Evolutionary conservation across 2,329 filamentous ascomycete species (phyloP).

Genomic region (Phoma herbarum): DNA sequence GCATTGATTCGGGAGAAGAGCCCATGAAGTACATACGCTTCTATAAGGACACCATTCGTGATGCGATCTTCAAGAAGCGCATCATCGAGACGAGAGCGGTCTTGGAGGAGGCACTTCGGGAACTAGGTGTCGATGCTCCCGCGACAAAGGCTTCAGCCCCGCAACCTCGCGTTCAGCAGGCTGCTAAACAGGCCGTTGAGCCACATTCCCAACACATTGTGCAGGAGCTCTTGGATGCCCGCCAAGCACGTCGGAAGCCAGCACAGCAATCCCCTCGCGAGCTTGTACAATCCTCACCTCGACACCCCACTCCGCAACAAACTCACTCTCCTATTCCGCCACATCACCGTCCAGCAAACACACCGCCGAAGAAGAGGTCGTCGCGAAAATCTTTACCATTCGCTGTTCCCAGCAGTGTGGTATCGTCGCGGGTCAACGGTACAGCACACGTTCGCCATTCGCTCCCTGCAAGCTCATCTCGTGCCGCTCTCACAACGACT

Average conservation of each 20-base stretch:
- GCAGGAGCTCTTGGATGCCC: not conserved
- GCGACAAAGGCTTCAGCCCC: not conserved
- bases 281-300: not conserved
- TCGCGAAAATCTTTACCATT: slow-evolving; percentile 16
- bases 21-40: slow-evolving; percentile 43
- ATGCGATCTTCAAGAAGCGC: slow-evolving; percentile 37
- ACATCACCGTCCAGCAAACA: not conserved
- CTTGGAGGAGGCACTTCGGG: slow-evolving; percentile 32
- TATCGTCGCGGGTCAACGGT: not conserved
- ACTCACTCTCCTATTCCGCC: slow-evolving; percentile 10
- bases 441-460: slow-evolving; percentile 27
- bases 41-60: slow-evolving; percentile 46
- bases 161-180: not conserved
- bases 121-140: slow-evolving; percentile 26
- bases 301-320: slow-evolving; percentile 1
- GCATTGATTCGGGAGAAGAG: slow-evolving; percentile 36
- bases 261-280: not conserved
- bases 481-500: not conserved
- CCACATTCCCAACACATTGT: not conserved
- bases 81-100: slow-evolving; percentile 32
- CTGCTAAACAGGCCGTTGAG: not conserved
- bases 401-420: not conserved
- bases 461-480: slow-evolving; percentile 21
- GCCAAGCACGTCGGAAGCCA: slow-evolving; percentile 3
- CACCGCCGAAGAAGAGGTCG: slow-evolving; percentile 4